Base-by-base conservation (phyloP, 108 stramenopile species). In the Aureococcus anophagefferens region DNA sequence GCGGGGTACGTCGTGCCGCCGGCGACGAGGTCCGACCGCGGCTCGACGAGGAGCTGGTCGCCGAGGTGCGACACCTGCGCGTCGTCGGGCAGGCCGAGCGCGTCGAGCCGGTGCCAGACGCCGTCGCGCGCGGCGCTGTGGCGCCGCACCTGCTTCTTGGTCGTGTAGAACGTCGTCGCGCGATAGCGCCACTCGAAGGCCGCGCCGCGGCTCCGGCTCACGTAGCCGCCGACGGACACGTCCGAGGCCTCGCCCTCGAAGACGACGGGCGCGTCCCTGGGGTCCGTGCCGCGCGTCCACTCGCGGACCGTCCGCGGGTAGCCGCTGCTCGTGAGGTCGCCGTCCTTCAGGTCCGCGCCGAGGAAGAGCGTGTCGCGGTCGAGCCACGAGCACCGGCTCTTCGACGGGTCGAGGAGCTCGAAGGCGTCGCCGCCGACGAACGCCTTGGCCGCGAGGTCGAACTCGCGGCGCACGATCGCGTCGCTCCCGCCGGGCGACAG, bases 401-500 rank as follows among this genome's bases (percentile, higher is more conserved):
- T 96, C 21, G 90, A 93, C 69, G 90, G 93, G 5, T 89, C 88
- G 29, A 90, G 62, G 5, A 66, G 29, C 74, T 5, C 18, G 46
- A 77, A 77, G 17, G 59, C 69, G 15, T 51, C 63, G 32, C 82
- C 81, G 32, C 76, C 66, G 5, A 96, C 89, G 83, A 96, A 96
- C 46, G 30, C 4, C 51, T 81, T 72, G 7, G 85, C 81, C 33
- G 78, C 29, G 66, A 95, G 71, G 77, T 96, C 93, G 79, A 93
- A 93, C 72, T 96, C 94, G 63, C 92, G 90, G 31, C 89, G 36
- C 68, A 89, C 81, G 32, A 75, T 79, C 5, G 94, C 94, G 87
- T 96, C 94, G 71, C 88, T 81, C 62, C 94, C 94, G 72, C 93
- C 93, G 63, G 89, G 85, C 33, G 88, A 90, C 21, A 93, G 85